Base-by-base conservation (phyloP, 495 filamentous ascomycete species). In the Aspergillus funiculosus region DNA sequence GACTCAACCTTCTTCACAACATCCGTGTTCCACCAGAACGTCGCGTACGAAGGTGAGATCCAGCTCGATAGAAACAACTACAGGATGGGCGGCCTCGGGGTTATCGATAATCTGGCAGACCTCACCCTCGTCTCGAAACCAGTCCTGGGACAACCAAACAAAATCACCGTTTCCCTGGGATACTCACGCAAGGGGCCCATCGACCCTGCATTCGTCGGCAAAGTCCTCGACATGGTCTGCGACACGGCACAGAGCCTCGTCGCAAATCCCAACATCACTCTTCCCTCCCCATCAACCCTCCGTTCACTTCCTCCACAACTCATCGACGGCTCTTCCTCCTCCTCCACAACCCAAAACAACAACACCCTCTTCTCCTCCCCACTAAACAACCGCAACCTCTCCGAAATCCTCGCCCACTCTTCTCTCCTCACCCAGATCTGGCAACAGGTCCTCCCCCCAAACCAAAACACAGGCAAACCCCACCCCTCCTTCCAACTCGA, bases 101-200 rank as follows among this genome's bases (percentile, higher is more conserved):
- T 68, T 6, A 66, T 73, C 14, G 73, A 77, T 49, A 73, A 74
- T 51, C 64, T 77, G 22, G 61, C 70, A 0, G 75, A 79, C 45
- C 58, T 79, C 32, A 69, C 64, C 0, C 59, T 78, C 51, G 62
- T 71, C 5, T 79, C 76, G 1, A 71, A 66, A 6, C 68, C 69
- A 17, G 19, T 36, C 24, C 17, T 20, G 4, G 48, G 67, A 9
- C 64, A 62, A 5, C 57, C 63, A 8, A 61, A 68, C 13, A 56
- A 64, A 8, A 52, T 78, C 2, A 66, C 65, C 22, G 60, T 78
- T 6, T 59, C 62, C 7, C 57, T 79, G 0, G 68, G 66, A 0
- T 78, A 71, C 56, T 67, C 69, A 6, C 58, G 61, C 21, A 71
- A 72, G 54, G 66, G 69, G 1, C 61, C 62, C 10, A 62, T 77